Base-by-base conservation (phyloP, 2,329 filamentous ascomycete genomes). In the Thelonectria blattea region DNA sequence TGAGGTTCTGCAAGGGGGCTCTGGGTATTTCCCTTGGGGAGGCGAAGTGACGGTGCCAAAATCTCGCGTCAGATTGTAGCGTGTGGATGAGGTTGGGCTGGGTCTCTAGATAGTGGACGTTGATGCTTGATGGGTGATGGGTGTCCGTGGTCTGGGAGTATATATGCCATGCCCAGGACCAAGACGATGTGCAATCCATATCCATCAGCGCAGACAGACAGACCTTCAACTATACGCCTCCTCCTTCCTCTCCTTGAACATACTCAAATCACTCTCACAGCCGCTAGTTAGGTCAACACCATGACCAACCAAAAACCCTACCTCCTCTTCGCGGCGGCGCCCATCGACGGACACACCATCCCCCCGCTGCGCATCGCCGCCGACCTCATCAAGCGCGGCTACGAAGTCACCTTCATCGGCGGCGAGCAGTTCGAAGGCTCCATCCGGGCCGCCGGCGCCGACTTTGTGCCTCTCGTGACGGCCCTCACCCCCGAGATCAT, bases 391-490 rank as follows among this genome's bases (percentile, higher is more conserved):
- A 63, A 68, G 11, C 69, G 74, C 6, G 80, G 79, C 3, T 82
- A 79, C 57, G 69, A 76, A 9, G 69, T 80, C 3, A 79, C 75
- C 2, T 78, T 81, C 63, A 73, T 83, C 17, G 73, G 73, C 6
- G 76, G 76, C 2, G 65, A 69, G 0, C 63, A 73, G 8, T 81
- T 77, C 65, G 68, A 76, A 47, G 61, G 69, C 2, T 58, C 70
- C 9, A 70, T 80, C 51, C 73, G 74, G 52, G 67, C 68, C 2
- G 73, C 74, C 3, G 80, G 80, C 1, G 76, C 76, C 10, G 71
- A 68, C 1, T 80, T 76, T 59, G 66, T 79, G 20, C 18, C 52
- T 1, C 47, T 68, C 2, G 49, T 64, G 1, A 6, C 42, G 5
- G 32, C 64, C 15, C 7, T 65, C 3, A 64, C 46, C 2, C 61